These are phyloP conservation scores for Elymus sibiricus DNA, from an alignment of 176 grass and related monocot species.

Conservation along the genomic window DNA sequence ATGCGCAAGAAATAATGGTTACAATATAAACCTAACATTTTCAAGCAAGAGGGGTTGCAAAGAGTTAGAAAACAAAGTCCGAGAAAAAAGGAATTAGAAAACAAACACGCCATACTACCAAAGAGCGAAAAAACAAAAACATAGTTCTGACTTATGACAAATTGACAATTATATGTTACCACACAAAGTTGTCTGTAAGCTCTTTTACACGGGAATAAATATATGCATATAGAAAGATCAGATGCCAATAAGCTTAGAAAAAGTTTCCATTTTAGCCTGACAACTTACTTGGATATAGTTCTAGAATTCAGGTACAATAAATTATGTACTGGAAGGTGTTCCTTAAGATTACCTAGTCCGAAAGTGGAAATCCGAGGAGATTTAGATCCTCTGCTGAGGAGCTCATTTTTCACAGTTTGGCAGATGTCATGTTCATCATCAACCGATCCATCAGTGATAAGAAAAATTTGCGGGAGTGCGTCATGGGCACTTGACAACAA, in stretches of 20 bases:
- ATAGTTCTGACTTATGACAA: neutral
- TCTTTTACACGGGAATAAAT: neutral
- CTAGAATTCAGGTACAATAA: neutral
- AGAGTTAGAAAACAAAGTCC: constrained; percentile 1
- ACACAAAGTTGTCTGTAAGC: neutral
- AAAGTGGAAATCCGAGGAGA: constrained; percentile 92
- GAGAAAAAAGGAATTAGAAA: constrained; percentile 1
- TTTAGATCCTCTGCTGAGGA: constrained; percentile 49
- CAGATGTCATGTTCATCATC: constrained; percentile 90
- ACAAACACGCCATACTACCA: neutral
- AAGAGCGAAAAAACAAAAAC: neutral
- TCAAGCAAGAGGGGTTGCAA: constrained; percentile 22
- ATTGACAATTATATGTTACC: neutral
- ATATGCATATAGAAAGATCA: constrained; percentile 14
- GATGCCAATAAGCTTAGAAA: neutral
- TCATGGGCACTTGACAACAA: constrained; percentile 61
- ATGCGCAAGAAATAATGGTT: constrained; percentile 95
- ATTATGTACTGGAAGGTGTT: neutral
- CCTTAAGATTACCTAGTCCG: constrained; percentile 71
- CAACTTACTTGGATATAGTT: neutral
- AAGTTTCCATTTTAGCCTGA: neutral
- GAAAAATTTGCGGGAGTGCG: constrained; percentile 82
- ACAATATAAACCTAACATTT: constrained; percentile 76
- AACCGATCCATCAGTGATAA: constrained; percentile 91
- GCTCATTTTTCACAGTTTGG: constrained; percentile 46